Evolutionary conservation across 2,329 filamentous ascomycete genomes (phyloP).

Genomic region (Fusarium subglutinans): DNA sequence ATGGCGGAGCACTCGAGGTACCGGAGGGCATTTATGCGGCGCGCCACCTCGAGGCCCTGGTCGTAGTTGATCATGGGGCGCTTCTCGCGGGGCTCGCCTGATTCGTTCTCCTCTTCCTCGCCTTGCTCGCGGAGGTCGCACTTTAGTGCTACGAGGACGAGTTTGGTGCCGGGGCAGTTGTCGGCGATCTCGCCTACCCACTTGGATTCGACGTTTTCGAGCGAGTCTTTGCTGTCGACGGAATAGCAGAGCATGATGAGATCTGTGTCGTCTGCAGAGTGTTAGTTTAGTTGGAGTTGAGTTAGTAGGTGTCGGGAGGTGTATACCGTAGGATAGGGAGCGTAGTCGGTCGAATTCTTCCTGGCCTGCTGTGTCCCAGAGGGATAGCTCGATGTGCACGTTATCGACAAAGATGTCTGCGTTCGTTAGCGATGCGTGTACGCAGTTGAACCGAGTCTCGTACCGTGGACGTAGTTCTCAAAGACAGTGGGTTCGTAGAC

Average conservation of each 20-base stretch:
- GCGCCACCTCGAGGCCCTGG: slow-evolving; percentile 88
- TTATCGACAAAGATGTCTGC: slow-evolving; percentile 97
- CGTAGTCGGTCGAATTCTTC: slow-evolving; percentile 98
- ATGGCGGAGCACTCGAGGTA: slow-evolving; percentile 99
- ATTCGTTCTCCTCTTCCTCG: slow-evolving; percentile 73
- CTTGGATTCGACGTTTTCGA: slow-evolving; percentile 98
- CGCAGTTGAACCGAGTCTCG: slow-evolving; percentile 34
- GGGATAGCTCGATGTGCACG: slow-evolving; percentile 93
- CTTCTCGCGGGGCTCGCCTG: slow-evolving; percentile 61
- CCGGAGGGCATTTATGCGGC: slow-evolving; percentile 89
- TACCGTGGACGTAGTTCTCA: slow-evolving; percentile 98
- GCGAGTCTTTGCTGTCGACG: slow-evolving; percentile 93
- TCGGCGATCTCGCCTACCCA: slow-evolving; percentile 98
- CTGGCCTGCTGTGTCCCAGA: slow-evolving; percentile 98
- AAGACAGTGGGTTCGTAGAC: slow-evolving; percentile 99
- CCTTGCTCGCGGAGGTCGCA: slow-evolving; percentile 89
- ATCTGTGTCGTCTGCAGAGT: slow-evolving; percentile 78
- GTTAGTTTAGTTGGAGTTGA: background rate
- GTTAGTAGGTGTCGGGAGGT: background rate
- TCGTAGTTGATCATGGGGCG: slow-evolving; percentile 87
- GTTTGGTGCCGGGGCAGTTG: slow-evolving; percentile 94
- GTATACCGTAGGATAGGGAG: slow-evolving; percentile 86
- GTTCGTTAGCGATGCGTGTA: slow-evolving; percentile 1
- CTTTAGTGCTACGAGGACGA: slow-evolving; percentile 95
- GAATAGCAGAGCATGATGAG: slow-evolving; percentile 99